phyloP scores from a whole-genome alignment of 805 yeast genomes.

The Saturnispora besseyi region DNA sequence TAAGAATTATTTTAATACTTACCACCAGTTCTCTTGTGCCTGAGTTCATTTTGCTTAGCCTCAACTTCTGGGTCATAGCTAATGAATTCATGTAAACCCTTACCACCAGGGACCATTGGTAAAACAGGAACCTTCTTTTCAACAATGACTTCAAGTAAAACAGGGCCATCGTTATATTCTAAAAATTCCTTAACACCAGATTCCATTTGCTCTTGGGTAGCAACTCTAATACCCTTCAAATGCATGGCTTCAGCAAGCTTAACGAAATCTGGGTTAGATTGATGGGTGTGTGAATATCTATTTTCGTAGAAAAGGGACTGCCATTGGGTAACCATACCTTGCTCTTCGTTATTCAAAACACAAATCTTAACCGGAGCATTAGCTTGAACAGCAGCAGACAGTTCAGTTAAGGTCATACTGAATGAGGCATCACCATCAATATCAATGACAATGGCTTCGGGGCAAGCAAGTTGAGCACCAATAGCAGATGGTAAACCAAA shows the following conservation, averaged over 20 bases:
- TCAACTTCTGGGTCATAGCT: slow-evolving; percentile 78
- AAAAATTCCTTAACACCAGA: slow-evolving; percentile 58
- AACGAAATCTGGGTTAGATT: slow-evolving; percentile 86
- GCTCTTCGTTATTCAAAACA: slow-evolving; percentile 94
- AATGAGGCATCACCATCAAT: slow-evolving; percentile 99
- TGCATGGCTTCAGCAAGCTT: slow-evolving; percentile 94
- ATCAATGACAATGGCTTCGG: slow-evolving; percentile 91
- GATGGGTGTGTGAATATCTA: slow-evolving; percentile 97
- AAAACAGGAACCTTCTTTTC: slow-evolving; percentile 93
- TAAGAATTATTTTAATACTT: slow-evolving; percentile 37
- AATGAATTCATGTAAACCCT: slow-evolving; percentile 88
- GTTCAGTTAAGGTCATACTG: slow-evolving; percentile 92
- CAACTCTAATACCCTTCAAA: slow-evolving; percentile 67
- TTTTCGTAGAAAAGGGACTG: slow-evolving; percentile 95
- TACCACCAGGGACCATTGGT: slow-evolving; percentile 98
- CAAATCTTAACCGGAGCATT: slow-evolving; percentile 82
- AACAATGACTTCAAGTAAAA: slow-evolving; percentile 80
- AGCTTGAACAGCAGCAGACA: slow-evolving; percentile 91
- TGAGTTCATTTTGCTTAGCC: slow-evolving; percentile 54
- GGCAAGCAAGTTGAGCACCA: slow-evolving; percentile 95
- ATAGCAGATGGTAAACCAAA: slow-evolving; percentile 95
- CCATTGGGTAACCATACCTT: slow-evolving; percentile 99
- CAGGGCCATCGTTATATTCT: slow-evolving; percentile 67
- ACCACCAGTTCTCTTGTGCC: slow-evolving; percentile 68
- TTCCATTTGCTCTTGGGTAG: slow-evolving; percentile 56